These are phyloP conservation scores for Nicotiana tabacum DNA, from an alignment of 257 asterid genomes.

Conservation along the genomic window DNA sequence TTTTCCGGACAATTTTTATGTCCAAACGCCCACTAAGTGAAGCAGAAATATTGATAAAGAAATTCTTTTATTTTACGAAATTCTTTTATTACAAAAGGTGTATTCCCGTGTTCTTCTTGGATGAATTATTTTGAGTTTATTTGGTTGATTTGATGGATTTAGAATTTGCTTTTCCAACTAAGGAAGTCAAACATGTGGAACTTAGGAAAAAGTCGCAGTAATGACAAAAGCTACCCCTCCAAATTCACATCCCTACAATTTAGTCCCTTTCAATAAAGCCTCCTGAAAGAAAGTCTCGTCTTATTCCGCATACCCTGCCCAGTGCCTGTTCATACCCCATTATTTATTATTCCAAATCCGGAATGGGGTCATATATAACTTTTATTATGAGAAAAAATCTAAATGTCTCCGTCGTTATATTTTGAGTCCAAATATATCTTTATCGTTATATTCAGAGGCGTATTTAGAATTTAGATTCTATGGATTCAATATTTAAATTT, in stretches of 20 bases:
- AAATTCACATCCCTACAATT: background rate
- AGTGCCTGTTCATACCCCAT: background rate
- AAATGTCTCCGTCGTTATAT: too few relatives aligned
- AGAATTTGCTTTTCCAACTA: background rate
- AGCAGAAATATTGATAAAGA: background rate
- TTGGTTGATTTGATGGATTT: background rate
- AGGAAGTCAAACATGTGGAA: background rate
- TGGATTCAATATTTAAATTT: too few relatives aligned
- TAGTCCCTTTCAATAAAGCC: conserved; percentile 8
- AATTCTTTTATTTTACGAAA: background rate
- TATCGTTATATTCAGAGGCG: too few relatives aligned
- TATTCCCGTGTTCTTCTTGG: background rate
- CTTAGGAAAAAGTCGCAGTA: background rate
- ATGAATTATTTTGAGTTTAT: background rate
- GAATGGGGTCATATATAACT: too few relatives aligned
- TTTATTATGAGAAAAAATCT: too few relatives aligned
- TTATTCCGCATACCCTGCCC: background rate
- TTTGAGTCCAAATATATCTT: too few relatives aligned
- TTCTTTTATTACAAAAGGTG: background rate
- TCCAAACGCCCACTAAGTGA: too few relatives aligned
- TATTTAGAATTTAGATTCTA: too few relatives aligned
- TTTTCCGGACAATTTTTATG: too few relatives aligned
- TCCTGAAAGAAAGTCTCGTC: background rate
- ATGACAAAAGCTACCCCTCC: conserved; percentile 1
- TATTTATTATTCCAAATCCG: background rate